Base-by-base conservation (phyloP, 345 rosid genomes). In the Hibiscus tridactylites region DNA sequence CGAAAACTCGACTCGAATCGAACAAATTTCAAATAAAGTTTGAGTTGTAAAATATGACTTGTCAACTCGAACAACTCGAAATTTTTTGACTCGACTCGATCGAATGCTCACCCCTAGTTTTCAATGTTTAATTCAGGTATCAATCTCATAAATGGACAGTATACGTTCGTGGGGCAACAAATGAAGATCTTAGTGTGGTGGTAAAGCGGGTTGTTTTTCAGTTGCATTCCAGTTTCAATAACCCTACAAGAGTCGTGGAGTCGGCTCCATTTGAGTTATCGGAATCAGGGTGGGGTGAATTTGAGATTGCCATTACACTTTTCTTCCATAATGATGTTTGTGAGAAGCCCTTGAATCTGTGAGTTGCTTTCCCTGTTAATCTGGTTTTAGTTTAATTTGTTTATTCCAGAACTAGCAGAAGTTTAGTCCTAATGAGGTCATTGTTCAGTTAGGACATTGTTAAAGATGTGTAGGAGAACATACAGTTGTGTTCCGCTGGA, bases 261-360 rank as follows among this genome's bases (percentile, higher is more conserved):
- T 81, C 90, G 21, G 85, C 93, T 9, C 93, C 91, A 1, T 90
- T 90, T 24, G 93, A 90, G 76, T 74, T 90, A 47, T 83, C 90
- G 0, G 93, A 88, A 75, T 76, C 83, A 8, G 93, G 96, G 10
- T 90, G 90, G 93, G 93, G 96, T 68, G 96, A 90, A 81, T 90
- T 87, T 73, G 93, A 90, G 81, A 82, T 88, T 42, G 89, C 83
- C 3, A 88, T 90, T 60, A 83, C 89, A 0, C 75, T 88, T 19
- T 80, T 77, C 81, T 88, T 90, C 84, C 91, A 83, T 54, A 78
- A 73, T 3, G 93, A 88, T 75, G 89, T 88, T 66, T 88, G 91
- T 44, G 89, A 88, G 70, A 88, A 90, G 83, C 87, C 88, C 15
- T 75, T 90, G 78, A 82, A 87, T 72, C 78, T 88, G 91, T 90